Conservation (phyloP, 2,329 filamentous ascomycete species). For the Alternaria angustiovoidea region DNA sequence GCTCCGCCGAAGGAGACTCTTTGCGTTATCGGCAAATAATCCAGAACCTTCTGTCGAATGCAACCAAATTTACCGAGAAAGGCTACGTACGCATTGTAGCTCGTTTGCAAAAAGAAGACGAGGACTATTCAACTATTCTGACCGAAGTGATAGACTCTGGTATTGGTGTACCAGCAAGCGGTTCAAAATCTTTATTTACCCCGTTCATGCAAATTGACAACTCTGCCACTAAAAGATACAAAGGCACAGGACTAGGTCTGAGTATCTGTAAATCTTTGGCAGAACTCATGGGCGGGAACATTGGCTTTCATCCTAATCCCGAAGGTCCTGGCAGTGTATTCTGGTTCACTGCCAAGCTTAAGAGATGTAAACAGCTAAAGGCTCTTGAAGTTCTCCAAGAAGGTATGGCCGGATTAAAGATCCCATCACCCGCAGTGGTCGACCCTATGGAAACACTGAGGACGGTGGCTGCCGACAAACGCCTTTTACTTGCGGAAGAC, state of each 20-base stretch:
- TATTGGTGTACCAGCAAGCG: conserved; percentile 60
- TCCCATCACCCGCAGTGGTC: conserved; percentile 15
- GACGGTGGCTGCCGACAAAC: conserved; percentile 29
- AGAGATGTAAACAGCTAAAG: conserved; percentile 37
- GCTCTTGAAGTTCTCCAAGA: conserved; percentile 22
- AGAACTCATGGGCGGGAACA: conserved; percentile 64
- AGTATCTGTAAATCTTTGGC: conserved; percentile 66
- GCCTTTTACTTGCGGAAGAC: conserved; percentile 57
- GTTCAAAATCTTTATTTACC: conserved; percentile 60
- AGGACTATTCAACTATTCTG: conserved; percentile 56
- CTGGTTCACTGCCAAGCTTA: conserved; percentile 58
- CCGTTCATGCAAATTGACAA: conserved; percentile 66
- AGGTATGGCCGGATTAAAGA: conserved; percentile 15
- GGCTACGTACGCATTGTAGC: conserved; percentile 60
- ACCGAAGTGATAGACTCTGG: conserved; percentile 64
- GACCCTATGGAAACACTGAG: conserved; percentile 35
- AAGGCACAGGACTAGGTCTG: conserved; percentile 65
- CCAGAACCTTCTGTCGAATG: conserved; percentile 69
- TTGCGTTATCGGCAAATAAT: conserved; percentile 68
- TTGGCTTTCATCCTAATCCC: conserved; percentile 59
- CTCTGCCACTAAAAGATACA: conserved; percentile 61
- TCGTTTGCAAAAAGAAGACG: conserved; percentile 53
- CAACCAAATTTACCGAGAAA: conserved; percentile 68
- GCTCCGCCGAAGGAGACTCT: conserved; percentile 63
- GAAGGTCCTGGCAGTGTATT: conserved; percentile 59